Base-by-base conservation (phyloP, 2,329 filamentous ascomycete genomes). In the Penicillium crustosum region DNA sequence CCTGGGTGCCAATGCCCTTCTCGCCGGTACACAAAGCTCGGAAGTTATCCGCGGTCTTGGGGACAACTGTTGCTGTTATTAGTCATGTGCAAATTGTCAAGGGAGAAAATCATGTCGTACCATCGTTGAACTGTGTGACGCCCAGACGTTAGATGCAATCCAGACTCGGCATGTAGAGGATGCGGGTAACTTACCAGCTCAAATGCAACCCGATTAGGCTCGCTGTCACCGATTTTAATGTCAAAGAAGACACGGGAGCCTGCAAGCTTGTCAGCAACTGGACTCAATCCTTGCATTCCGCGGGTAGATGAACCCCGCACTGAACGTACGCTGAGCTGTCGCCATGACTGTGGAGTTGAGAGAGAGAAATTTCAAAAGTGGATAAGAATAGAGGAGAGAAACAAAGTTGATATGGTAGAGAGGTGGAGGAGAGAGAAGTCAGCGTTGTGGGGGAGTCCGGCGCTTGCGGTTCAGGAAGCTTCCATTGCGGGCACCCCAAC, bases 21-120 rank as follows among this genome's bases (percentile, higher is more conserved):
- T 97, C 93, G 66, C 93, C 93, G 0, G 93, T 96, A 81, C 92
- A 97, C 61, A 97, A 86, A 54, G 88, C 86, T 70, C 93, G 91
- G 83, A 97, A 97, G 83, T 97, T 97, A 70, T 97, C 93, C 64
- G 89, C 91, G 6, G 93, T 97, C 82, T 95, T 96, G 72, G 93
- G 93, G 21, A 96, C 93, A 60, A 95, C 82, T 82, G 55, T 33
- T 49, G 9, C 7, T 51, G 10, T 19, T 35, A 39, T 58, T 42
- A 38, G 41, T 31, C 31, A 50, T 45, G 29, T 56, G 35, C 17
- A 7, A 45, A 35, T 39, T 21, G 23, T 41, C 23, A 21, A 38
- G 36, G 38, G 49, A 47, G 57, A 36, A 59, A 27, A 58, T 50
- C 41, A 53, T 29, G 39, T 57, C 70, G 62, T 73, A 81, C 79